These are phyloP conservation scores for Microdochium trichocladiopsis DNA, from an alignment of 2,329 filamentous ascomycete species.

Conservation along the genomic window DNA sequence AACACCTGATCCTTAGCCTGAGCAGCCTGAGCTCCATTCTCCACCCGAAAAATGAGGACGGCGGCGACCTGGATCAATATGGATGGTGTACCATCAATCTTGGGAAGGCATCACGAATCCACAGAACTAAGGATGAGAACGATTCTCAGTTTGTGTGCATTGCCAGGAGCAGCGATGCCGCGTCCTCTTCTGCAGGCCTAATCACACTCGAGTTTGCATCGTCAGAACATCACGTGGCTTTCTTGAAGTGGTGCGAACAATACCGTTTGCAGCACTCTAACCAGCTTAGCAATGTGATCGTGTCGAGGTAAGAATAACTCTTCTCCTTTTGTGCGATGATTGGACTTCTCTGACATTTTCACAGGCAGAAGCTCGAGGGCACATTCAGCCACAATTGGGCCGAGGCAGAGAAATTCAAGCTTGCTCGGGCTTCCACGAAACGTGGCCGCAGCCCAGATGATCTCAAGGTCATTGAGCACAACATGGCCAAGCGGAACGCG, in stretches of 20 bases:
- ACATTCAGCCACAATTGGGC: background rate
- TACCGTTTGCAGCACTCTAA: too few relatives aligned
- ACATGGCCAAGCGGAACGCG: conserved; percentile 2
- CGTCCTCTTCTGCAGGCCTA: background rate
- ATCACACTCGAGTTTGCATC: background rate
- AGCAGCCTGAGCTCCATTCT: background rate
- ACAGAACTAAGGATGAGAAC: background rate
- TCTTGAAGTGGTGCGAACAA: background rate
- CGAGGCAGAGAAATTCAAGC: background rate
- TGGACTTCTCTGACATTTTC: background rate
- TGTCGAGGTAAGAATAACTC: background rate
- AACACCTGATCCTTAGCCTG: background rate
- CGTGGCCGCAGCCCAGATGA: conserved; percentile 7
- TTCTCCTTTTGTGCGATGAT: too few relatives aligned
- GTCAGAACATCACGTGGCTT: background rate
- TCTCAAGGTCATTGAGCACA: conserved; percentile 15
- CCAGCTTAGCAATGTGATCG: background rate
- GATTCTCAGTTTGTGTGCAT: background rate
- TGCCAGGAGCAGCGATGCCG: background rate
- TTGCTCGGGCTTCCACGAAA: background rate
- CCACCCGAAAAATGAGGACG: background rate
- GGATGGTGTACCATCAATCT: background rate
- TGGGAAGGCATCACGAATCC: background rate
- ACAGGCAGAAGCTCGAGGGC: background rate
- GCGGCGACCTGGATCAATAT: background rate